phyloP scores from a whole-genome alignment of 495 filamentous ascomycete species.

The Hypoxylon rickii region DNA sequence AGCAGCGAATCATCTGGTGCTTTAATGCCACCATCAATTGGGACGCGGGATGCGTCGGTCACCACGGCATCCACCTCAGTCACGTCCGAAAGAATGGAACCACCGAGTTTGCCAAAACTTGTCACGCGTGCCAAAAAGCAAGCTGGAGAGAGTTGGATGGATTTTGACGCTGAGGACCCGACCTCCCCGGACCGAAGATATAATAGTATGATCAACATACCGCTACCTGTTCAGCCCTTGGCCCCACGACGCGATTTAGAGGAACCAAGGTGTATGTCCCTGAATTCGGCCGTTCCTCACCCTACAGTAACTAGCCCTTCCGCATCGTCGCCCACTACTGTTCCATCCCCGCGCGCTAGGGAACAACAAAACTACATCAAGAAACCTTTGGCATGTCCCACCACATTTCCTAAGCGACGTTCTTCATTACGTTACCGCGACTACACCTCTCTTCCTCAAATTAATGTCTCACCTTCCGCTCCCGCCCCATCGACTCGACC shows the following conservation, averaged over 20 bases:
- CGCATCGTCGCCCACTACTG: slow-evolving; percentile 7
- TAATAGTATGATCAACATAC: slow-evolving; percentile 30
- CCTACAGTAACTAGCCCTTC: slow-evolving; percentile 8
- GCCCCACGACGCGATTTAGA: slow-evolving; percentile 13
- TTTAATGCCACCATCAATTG: slow-evolving; percentile 28
- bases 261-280: slow-evolving; percentile 26
- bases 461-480: slow-evolving; percentile 24
- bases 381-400: slow-evolving; percentile 21
- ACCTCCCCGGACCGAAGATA: slow-evolving; percentile 27
- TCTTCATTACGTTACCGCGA: slow-evolving; percentile 28
- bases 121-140: slow-evolving; percentile 17
- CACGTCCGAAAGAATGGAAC: slow-evolving; percentile 9
- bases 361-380: slow-evolving; percentile 9
- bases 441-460: slow-evolving; percentile 27
- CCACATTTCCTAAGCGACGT: slow-evolving; percentile 19
- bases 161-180: slow-evolving; percentile 26
- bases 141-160: slow-evolving; percentile 32
- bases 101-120: slow-evolving; percentile 16
- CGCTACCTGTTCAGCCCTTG: slow-evolving; percentile 15
- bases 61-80: slow-evolving; percentile 23
- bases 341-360: slow-evolving; percentile 4
- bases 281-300: slow-evolving; percentile 18
- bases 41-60: slow-evolving; percentile 26
- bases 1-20: slow-evolving; percentile 32
- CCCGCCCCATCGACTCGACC: slow-evolving; percentile 2